Evolutionary conservation across 305 asterid species (phyloP).

Genomic region (Fraxinus dipetala): DNA sequence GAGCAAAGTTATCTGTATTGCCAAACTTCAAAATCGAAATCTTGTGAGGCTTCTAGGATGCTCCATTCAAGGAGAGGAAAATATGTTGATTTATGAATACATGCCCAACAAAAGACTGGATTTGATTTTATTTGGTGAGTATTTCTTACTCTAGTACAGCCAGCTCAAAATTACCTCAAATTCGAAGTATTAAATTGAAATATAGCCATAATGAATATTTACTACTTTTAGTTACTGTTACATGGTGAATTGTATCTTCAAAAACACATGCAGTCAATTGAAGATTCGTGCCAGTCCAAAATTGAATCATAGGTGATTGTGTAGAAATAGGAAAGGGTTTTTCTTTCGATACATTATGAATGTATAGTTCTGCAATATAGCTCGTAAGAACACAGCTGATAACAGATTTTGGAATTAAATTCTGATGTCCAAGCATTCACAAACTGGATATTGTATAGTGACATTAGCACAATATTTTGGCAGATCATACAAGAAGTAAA

Average conservation of each 20-base stretch:
- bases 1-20: conserved; percentile 23
- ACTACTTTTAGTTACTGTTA: not conserved
- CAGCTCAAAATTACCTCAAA: not conserved
- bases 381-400: not conserved
- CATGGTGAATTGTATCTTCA: not conserved
- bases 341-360: not conserved
- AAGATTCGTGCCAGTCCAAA: not conserved
- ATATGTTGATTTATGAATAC: conserved; percentile 2
- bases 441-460: not conserved
- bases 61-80: conserved; percentile 23
- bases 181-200: too few species aligned
- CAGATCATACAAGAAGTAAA: not conserved
- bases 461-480: not conserved
- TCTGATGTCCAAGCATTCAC: not conserved
- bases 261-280: not conserved
- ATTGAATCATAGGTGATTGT: too few species aligned
- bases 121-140: conserved; percentile 17
- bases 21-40: conserved; percentile 28
- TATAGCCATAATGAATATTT: not conserved
- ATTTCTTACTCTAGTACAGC: not conserved
- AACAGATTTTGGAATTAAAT: too few species aligned
- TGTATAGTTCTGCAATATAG: not conserved
- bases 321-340: not conserved
- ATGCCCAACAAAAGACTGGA: too few species aligned
- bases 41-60: conserved; percentile 27